Percentiles rank a stretch among this genome's conserved stretches.
phyloP scores from a whole-genome alignment of 768 basidiomycete species.

The Boletus rubroflammeus region DNA sequence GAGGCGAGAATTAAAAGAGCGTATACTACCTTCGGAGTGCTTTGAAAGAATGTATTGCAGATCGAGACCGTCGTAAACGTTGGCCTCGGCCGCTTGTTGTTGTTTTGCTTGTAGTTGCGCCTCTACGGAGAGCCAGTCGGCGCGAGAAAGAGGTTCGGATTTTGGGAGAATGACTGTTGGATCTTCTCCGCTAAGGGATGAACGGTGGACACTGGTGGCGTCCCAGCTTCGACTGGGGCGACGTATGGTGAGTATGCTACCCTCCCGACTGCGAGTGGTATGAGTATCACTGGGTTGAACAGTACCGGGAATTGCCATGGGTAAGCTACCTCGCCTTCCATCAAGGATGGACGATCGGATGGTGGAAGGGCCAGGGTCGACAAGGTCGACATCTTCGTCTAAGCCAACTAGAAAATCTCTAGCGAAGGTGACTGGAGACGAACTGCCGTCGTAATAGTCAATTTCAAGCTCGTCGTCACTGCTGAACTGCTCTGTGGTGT shows the following conservation, averaged over 20 bases:
- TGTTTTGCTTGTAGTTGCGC: constrained; percentile 34
- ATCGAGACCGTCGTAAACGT: constrained; percentile 40
- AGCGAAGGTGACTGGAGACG: constrained; percentile 39
- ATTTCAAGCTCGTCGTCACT: constrained; percentile 49
- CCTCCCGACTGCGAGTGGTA: constrained; percentile 48
- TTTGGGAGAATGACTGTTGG: constrained; percentile 39
- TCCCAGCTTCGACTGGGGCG: constrained; percentile 61
- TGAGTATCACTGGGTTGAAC: constrained; percentile 17
- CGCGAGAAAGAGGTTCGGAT: constrained; percentile 39
- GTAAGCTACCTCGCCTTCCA: constrained; percentile 51
- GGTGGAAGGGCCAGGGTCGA: constrained; percentile 25
- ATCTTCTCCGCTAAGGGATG: constrained; percentile 20
- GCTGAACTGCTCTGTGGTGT: constrained; percentile 38
- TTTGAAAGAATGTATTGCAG: constrained; percentile 39
- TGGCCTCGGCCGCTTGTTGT: constrained; percentile 6
- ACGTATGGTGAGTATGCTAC: constrained; percentile 55
- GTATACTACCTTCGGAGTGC: constrained; percentile 33
- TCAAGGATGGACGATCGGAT: constrained; percentile 18
- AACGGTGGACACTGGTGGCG: constrained; percentile 32
- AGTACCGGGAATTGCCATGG: constrained; percentile 55
- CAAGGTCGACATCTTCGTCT: constrained; percentile 28
- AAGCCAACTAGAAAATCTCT: constrained; percentile 39
- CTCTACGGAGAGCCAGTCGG: constrained; percentile 54
- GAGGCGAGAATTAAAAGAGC: constrained; percentile 25
- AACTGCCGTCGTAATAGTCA: constrained; percentile 35